These are phyloP conservation scores for Rhododendron molle DNA, from an alignment of 148 eudicot species.

Conservation along the genomic window DNA sequence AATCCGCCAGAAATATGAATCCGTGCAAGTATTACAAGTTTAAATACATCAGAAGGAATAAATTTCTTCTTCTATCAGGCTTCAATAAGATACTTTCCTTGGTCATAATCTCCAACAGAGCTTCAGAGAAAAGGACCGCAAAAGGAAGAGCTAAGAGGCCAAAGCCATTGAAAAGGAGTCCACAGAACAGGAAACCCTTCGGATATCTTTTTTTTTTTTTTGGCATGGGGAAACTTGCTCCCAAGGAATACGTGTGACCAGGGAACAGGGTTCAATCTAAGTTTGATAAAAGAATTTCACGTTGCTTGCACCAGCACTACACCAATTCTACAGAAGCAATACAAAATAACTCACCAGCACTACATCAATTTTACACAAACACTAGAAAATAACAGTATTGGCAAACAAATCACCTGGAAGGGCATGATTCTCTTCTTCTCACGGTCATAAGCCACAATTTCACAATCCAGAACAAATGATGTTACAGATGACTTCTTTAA, in stretches of 20 bases:
- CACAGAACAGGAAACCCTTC: not conserved
- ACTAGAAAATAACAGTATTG: not conserved
- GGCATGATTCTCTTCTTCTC: conserved; percentile 82
- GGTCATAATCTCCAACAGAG: not conserved
- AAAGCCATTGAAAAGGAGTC: not conserved
- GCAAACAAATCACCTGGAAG: conserved; percentile 59
- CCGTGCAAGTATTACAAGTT: not conserved
- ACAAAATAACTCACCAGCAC: not conserved
- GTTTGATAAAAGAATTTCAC: not conserved
- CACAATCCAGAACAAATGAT: conserved; percentile 90
- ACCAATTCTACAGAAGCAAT: not conserved
- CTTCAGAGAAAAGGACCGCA: not conserved
- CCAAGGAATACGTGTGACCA: not conserved
- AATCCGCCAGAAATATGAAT: not conserved
- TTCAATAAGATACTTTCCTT: not conserved
- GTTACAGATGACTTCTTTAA: conserved; percentile 59
- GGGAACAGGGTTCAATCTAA: not conserved
- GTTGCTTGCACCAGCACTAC: conserved; percentile 1
- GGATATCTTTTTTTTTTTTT: not conserved
- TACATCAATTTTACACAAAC: not conserved
- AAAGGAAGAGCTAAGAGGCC: not conserved
- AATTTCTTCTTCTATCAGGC: not conserved
- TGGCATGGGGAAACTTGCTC: not conserved
- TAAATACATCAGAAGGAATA: not conserved
- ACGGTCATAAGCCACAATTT: conserved; percentile 89